phyloP scores from a whole-genome alignment of 1,284 basidiomycete species.

The Laetiporus sulphureus region DNA sequence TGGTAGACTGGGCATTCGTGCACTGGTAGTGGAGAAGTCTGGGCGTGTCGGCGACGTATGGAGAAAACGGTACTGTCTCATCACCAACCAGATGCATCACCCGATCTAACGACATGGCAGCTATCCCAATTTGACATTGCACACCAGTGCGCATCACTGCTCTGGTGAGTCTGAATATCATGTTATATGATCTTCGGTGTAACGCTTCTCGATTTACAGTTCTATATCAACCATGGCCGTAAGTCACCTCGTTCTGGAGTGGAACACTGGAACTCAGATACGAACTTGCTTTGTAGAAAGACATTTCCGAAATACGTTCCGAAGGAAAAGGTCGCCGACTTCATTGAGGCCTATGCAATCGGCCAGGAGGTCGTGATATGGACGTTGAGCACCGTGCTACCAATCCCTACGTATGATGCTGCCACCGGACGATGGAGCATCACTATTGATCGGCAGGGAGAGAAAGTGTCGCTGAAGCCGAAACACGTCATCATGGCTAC shows the following conservation, averaged over 20 bases:
- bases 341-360: slow-evolving; percentile 33
- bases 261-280: too few species aligned
- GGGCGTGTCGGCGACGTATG: slow-evolving; percentile 40
- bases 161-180: neutral
- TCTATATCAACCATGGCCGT: slow-evolving; percentile 3
- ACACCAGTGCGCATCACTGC: neutral
- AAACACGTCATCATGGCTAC: slow-evolving; percentile 26
- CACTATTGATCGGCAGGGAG: slow-evolving; percentile 17
- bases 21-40: slow-evolving; percentile 44
- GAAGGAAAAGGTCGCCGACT: slow-evolving; percentile 29
- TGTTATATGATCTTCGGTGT: neutral
- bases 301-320: slow-evolving; percentile 2
- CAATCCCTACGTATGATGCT: slow-evolving; percentile 22
- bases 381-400: slow-evolving; percentile 22
- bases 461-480: neutral
- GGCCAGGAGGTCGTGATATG: slow-evolving; percentile 33
- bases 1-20: slow-evolving; percentile 39
- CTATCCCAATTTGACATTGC: slow-evolving; percentile 27
- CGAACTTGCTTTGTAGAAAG: neutral
- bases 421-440: slow-evolving; percentile 27
- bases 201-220: neutral
- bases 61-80: slow-evolving; percentile 19
- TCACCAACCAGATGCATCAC: slow-evolving; percentile 19
- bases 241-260: neutral
- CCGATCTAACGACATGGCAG: slow-evolving; percentile 31